Evolutionary conservation across 106 monocot species (phyloP).

Genomic region (Dioscorea alata): DNA sequence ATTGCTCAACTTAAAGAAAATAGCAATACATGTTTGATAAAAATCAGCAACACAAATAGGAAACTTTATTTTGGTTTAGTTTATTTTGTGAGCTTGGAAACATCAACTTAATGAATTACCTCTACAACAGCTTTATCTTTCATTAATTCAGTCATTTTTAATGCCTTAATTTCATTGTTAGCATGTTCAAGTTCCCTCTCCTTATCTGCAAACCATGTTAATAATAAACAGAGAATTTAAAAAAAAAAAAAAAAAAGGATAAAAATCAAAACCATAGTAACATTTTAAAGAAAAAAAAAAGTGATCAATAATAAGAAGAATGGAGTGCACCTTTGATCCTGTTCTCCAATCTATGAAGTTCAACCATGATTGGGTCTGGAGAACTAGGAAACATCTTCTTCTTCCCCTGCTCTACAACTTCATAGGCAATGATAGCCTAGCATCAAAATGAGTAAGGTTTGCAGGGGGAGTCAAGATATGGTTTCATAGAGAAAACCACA

Average conservation of each 20-base stretch:
- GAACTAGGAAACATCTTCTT: neutral
- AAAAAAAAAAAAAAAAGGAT: too few species aligned
- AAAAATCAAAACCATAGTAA: too few species aligned
- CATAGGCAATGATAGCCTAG: too few species aligned
- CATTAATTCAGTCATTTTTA: conserved; percentile 24
- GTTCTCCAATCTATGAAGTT: conserved; percentile 10
- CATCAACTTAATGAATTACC: conserved; percentile 14
- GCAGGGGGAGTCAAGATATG: too few species aligned
- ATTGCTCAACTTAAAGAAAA: conserved; percentile 28
- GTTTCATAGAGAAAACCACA: too few species aligned
- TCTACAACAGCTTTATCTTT: conserved; percentile 47
- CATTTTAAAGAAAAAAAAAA: neutral
- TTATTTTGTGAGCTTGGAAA: neutral
- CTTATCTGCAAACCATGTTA: conserved; percentile 18
- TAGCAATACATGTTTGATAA: neutral
- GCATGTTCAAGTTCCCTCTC: conserved; percentile 37
- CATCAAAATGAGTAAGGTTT: too few species aligned
- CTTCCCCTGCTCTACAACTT: neutral
- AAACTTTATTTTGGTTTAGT: too few species aligned
- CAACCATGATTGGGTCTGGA: conserved; percentile 4
- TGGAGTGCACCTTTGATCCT: conserved; percentile 7
- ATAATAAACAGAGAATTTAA: too few species aligned
- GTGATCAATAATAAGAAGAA: neutral
- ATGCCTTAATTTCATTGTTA: conserved; percentile 34
- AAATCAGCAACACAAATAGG: too few species aligned